Evolutionary conservation across 129 eudicot genomes (phyloP).

Genomic region (Silybum marianum): DNA sequence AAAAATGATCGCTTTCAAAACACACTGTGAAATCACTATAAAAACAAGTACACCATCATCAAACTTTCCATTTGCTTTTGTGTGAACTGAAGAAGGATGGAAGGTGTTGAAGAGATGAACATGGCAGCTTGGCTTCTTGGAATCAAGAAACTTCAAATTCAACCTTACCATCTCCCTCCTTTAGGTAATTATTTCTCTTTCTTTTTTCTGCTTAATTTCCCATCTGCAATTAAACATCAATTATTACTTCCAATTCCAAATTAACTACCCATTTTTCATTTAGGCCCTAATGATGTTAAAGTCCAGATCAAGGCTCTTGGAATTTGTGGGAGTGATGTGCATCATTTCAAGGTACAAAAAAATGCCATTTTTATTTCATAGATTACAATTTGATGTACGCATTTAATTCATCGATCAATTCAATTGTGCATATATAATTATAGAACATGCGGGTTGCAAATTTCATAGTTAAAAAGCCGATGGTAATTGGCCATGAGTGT

Average conservation of each 20-base stretch:
- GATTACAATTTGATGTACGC: background rate
- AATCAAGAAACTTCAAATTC: slow-evolving; percentile 48
- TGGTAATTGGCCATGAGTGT: slow-evolving; percentile 63
- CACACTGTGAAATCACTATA: too few species aligned
- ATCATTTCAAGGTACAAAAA: slow-evolving; percentile 45
- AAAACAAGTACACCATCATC: slow-evolving; percentile 2
- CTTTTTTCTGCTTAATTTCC: background rate
- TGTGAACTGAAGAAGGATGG: slow-evolving; percentile 21
- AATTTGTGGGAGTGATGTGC: slow-evolving; percentile 69
- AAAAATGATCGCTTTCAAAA: too few species aligned
- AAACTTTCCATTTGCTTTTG: background rate
- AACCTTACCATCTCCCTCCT: slow-evolving; percentile 51
- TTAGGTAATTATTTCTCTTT: slow-evolving; percentile 29
- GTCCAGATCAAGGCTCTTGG: slow-evolving; percentile 59
- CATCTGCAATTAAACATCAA: background rate
- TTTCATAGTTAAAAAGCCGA: slow-evolving; percentile 53
- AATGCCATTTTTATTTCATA: background rate
- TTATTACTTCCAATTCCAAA: background rate
- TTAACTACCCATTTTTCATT: background rate
- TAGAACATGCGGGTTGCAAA: slow-evolving; percentile 51
- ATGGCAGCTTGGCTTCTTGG: slow-evolving; percentile 66
- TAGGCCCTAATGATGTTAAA: slow-evolving; percentile 54
- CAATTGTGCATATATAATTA: background rate
- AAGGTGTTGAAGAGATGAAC: slow-evolving; percentile 29
- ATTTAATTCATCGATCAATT: background rate